phyloP scores from a whole-genome alignment of 805 yeast species.

The Kodamaea hsintzibuensis region DNA sequence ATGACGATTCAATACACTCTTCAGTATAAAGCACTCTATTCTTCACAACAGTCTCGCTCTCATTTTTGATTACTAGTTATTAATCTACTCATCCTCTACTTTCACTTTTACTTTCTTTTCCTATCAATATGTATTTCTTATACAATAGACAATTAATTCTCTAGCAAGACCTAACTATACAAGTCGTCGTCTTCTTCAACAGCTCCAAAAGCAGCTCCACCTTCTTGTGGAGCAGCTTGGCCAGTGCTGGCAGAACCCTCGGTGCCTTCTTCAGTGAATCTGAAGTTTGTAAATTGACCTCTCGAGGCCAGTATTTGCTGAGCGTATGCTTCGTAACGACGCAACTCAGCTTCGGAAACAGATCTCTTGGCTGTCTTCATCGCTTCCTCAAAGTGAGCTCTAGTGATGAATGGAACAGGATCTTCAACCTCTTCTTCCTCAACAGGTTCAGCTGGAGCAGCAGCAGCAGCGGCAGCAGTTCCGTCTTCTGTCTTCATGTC shows the following conservation, averaged over 20 bases:
- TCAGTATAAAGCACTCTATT: too few relatives aligned
- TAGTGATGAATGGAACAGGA: conserved; percentile 93
- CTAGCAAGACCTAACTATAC: conserved; percentile 20
- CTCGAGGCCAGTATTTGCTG: conserved; percentile 95
- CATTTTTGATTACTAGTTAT: neutral
- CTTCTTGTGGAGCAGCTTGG: conserved; percentile 20
- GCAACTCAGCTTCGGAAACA: conserved; percentile 93
- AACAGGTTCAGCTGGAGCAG: conserved; percentile 22
- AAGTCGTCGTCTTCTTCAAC: conserved; percentile 42
- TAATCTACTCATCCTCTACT: neutral
- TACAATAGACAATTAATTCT: neutral
- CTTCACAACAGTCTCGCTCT: too few relatives aligned
- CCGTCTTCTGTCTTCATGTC: conserved; percentile 50
- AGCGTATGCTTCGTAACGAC: conserved; percentile 98
- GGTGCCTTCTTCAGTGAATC: conserved; percentile 59
- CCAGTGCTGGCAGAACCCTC: conserved; percentile 11
- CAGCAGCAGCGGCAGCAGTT: conserved; percentile 20
- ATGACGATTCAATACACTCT: too few relatives aligned
- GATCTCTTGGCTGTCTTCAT: conserved; percentile 99
- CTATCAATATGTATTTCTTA: conserved; percentile 1
- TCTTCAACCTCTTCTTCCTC: conserved; percentile 76
- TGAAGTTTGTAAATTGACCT: conserved; percentile 90
- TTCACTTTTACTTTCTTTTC: neutral
- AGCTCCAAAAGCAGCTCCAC: conserved; percentile 45
- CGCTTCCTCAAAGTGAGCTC: conserved; percentile 96